Conservation (phyloP, 2,329 filamentous ascomycete species). For the Fusarium pseudograminearum region DNA sequence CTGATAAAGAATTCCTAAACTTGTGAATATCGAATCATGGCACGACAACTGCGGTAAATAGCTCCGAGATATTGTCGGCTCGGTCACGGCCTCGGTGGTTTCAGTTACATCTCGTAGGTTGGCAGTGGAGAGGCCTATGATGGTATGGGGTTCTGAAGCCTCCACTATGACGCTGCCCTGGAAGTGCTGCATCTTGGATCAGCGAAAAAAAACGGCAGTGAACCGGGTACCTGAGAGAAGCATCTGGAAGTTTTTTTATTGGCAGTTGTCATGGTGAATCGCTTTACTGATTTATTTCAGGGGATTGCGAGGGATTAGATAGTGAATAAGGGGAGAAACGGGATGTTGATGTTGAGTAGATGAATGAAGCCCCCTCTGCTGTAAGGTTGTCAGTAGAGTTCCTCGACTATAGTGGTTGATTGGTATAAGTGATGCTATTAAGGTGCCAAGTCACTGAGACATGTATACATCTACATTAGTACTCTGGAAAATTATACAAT, state of each 20-base stretch:
- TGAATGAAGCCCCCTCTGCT: slow-evolving; percentile 20
- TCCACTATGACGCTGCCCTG: slow-evolving; percentile 39
- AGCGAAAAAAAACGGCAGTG: slow-evolving; percentile 10
- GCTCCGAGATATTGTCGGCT: slow-evolving; percentile 34
- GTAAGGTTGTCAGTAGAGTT: neutral
- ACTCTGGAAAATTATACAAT: neutral
- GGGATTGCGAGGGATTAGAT: slow-evolving; percentile 3
- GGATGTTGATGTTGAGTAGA: slow-evolving; percentile 3
- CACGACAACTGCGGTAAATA: slow-evolving; percentile 25
- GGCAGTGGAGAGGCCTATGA: slow-evolving; percentile 20
- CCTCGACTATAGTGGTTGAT: neutral
- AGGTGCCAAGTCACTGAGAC: neutral
- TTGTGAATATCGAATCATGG: slow-evolving; percentile 15
- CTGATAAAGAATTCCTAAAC: neutral
- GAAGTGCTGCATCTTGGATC: slow-evolving; percentile 17
- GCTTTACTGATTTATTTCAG: slow-evolving; percentile 6
- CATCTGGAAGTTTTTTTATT: slow-evolving; percentile 21
- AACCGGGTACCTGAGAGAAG: slow-evolving; percentile 32
- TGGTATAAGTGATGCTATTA: slow-evolving; percentile 20
- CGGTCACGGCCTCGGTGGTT: slow-evolving; percentile 39
- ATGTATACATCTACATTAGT: neutral
- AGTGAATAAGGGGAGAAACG: slow-evolving; percentile 30
- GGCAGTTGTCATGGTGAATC: neutral
- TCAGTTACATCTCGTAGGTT: slow-evolving; percentile 24
- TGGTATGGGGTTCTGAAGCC: slow-evolving; percentile 22